A percentile compares a stretch with the other conserved stretches of the same genome.
Evolutionary conservation across 1,284 basidiomycete species (phyloP).

Genomic region (Moesziomyces sp.): DNA sequence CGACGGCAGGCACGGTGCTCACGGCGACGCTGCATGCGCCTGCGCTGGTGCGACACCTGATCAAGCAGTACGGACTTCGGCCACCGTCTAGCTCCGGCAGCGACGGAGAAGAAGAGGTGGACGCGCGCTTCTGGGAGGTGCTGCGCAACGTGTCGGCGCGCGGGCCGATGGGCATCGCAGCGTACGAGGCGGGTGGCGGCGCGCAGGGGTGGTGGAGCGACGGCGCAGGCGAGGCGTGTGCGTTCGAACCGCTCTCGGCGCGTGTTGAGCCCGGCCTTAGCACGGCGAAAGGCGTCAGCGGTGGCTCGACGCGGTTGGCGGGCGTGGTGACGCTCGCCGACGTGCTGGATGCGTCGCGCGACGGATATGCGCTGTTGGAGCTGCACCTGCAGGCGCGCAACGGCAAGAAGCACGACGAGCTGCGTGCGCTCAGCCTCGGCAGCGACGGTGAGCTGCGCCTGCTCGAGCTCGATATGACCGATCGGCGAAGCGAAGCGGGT

Average conservation of each 20-base stretch:
- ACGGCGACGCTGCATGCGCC: slow-evolving; percentile 35
- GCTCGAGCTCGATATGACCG: slow-evolving; percentile 32
- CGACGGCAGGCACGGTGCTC: slow-evolving; percentile 33
- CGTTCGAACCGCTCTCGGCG: slow-evolving; percentile 20
- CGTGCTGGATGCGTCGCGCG: slow-evolving; percentile 15
- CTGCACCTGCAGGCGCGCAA: slow-evolving; percentile 35
- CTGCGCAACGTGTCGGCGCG: slow-evolving; percentile 42
- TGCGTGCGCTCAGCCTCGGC: slow-evolving; percentile 8
- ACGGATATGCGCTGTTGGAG: slow-evolving; percentile 27
- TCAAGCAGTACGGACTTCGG: slow-evolving; percentile 51
- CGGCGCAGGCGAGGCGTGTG: slow-evolving; percentile 9
- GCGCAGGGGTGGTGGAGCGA: slow-evolving; percentile 47
- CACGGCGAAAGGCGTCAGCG: not conserved
- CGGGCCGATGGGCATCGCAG: slow-evolving; percentile 44
- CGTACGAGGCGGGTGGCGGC: slow-evolving; percentile 35
- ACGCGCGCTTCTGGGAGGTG: slow-evolving; percentile 55
- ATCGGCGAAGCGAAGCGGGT: slow-evolving; percentile 5
- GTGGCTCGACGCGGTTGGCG: not conserved
- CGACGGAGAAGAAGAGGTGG: slow-evolving; percentile 23
- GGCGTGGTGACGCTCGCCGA: slow-evolving; percentile 21
- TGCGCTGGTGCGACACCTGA: slow-evolving; percentile 40
- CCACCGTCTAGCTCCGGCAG: slow-evolving; percentile 22
- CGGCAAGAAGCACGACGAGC: slow-evolving; percentile 44
- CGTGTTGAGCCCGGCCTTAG: not conserved
- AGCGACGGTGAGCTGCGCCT: slow-evolving; percentile 3